Conservation (phyloP, 768 basidiomycete species). For the Pleurotus djamor region DNA sequence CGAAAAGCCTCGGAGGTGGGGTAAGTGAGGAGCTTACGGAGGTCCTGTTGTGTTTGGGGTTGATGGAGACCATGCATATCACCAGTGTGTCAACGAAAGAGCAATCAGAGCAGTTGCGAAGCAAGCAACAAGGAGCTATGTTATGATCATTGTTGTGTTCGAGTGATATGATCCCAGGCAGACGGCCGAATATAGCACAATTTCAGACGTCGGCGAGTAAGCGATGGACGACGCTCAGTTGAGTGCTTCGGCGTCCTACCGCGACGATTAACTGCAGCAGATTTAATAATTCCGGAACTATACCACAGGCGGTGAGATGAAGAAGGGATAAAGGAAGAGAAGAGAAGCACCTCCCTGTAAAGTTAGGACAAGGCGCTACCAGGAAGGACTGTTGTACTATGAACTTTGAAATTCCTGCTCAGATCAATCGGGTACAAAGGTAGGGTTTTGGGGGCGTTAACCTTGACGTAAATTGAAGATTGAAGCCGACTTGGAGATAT, state of each 20-base stretch:
- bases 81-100: background rate
- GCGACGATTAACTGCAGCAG: slow-evolving; percentile 3
- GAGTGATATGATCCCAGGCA: background rate
- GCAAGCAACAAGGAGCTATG: background rate
- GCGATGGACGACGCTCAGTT: background rate
- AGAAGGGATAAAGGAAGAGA: slow-evolving; percentile 6
- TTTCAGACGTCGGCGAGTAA: slow-evolving; percentile 6
- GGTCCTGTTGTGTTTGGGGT: background rate
- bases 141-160: background rate
- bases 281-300: slow-evolving; percentile 1
- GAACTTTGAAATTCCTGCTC: no score
- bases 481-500: background rate
- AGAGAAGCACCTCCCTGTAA: slow-evolving; percentile 1
- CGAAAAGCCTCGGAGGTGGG: background rate
- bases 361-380: background rate
- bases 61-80: background rate
- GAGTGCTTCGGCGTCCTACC: background rate
- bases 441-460: background rate
- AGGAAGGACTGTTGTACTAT: background rate
- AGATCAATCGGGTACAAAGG: background rate
- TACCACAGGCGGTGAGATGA: slow-evolving; percentile 6
- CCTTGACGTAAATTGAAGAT: background rate
- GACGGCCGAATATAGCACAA: background rate
- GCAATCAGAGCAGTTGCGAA: background rate
- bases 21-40: background rate